phyloP scores from a whole-genome alignment of 768 basidiomycete species.

The Serendipita vermifera region DNA sequence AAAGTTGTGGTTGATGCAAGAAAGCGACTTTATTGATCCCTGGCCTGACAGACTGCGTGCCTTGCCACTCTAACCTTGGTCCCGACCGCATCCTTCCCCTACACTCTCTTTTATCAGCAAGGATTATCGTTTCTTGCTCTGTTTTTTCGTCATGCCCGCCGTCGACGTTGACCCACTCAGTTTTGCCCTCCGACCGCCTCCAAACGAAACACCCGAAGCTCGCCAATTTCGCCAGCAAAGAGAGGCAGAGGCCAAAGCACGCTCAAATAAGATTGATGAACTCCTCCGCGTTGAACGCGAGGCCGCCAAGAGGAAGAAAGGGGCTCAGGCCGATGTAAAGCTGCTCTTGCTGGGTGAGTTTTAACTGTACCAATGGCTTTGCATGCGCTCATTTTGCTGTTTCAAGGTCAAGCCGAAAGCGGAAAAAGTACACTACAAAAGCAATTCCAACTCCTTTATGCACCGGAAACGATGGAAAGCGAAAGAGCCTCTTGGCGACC shows the following conservation, averaged over 20 bases:
- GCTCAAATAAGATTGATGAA: constrained; percentile 39
- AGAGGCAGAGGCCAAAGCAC: constrained; percentile 31
- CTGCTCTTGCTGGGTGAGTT: constrained; percentile 22
- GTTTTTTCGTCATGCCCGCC: background rate
- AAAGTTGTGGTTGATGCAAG: no score
- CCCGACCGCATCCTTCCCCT: no score
- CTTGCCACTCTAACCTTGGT: no score
- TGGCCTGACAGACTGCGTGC: no score
- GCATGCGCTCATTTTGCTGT: background rate
- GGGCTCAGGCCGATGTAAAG: constrained; percentile 26
- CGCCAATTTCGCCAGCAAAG: constrained; percentile 24
- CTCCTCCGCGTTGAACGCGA: constrained; percentile 26
- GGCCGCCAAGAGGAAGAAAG: constrained; percentile 10
- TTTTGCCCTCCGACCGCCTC: constrained; percentile 22
- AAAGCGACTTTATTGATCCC: no score
- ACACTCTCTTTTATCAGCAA: no score
- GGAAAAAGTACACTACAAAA: constrained; percentile 70
- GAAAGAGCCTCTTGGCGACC: constrained; percentile 67
- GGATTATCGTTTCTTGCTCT: background rate
- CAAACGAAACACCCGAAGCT: constrained; percentile 28
- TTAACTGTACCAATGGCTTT: constrained; percentile 6
- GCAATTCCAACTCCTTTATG: constrained; percentile 72
- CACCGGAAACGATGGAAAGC: constrained; percentile 51
- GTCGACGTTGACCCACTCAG: constrained; percentile 41
- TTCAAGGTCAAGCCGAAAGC: constrained; percentile 14